Base-by-base conservation (phyloP, 768 basidiomycete genomes). In the Lactarius hengduanensis region DNA sequence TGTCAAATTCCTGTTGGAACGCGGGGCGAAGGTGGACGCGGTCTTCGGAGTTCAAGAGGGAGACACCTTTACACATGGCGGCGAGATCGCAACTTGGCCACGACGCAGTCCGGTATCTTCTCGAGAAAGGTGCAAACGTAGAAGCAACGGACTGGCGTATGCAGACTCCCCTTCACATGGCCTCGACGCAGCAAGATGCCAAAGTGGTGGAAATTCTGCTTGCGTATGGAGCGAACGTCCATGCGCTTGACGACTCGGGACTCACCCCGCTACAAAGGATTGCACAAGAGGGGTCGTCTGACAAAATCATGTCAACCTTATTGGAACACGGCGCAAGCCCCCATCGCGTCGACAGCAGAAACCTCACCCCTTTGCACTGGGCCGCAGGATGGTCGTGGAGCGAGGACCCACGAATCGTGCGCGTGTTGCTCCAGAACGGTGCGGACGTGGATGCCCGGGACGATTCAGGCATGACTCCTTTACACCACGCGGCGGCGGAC, bases 61-160 rank as follows among this genome's bases (percentile, higher is more conserved):
- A 30, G 63, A 63, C 54, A 47, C 63, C 59, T 32, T 34, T 61
- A 16, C 60, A 61, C 45, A n/a, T 47, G 22, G 60, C 60, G 32
- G 60, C 47, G 30, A 36, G 28, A 4, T n/a, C 32, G 32, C 60
- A 34, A 36, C 3, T 10, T 16, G 32, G 59, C 43, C 20, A 30
- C 26, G 45, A 60, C 18, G 18, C 28, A 4, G 59, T 26, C 32
- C 28, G 4, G 20, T 7, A 32, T 40, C 32, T 64, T 36, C 56
- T 64, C 15, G 28, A 57, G 13, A 56, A 58, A 10, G 63, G 63
- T 8, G 63, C 56, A 22, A n/a, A 64, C 22, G 40, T 56, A 20
- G 28, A 58, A 11, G 55, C 55, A 32, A 34, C 36, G 7, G 63
- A 64, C 57, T 4, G 32, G 28, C 10, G 4, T 56, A 45, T 57